Evolutionary conservation across 345 rosid species (phyloP).

Genomic region (Hibiscus syriacus): DNA sequence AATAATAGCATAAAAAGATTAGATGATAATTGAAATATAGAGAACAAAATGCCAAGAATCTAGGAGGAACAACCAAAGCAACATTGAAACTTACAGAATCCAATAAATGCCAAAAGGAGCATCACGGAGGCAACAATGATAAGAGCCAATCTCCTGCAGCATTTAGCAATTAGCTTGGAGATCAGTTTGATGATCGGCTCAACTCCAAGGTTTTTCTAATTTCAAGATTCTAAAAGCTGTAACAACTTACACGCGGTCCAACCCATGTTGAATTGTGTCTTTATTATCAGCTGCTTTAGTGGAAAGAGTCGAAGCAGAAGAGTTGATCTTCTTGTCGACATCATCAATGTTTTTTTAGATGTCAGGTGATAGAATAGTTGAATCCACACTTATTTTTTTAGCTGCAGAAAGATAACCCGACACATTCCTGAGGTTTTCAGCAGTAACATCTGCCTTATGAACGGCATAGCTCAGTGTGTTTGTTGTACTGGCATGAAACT

Average conservation of each 20-base stretch:
- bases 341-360: conserved; percentile 38
- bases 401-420: conserved; percentile 77
- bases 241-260: conserved; percentile 59
- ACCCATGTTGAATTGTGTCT: conserved; percentile 40
- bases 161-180: not conserved
- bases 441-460: conserved; percentile 53
- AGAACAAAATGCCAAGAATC: not conserved
- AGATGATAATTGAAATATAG: not conserved
- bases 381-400: conserved; percentile 39
- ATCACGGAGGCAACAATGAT: conserved; percentile 78
- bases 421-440: conserved; percentile 73
- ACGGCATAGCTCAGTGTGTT: conserved; percentile 69
- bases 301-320: conserved; percentile 56
- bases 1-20: not conserved
- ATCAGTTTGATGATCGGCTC: not conserved
- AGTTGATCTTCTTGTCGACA: conserved; percentile 55
- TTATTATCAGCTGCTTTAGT: conserved; percentile 51
- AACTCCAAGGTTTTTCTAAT: not conserved
- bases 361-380: conserved; percentile 39
- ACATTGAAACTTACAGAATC: conserved; percentile 61
- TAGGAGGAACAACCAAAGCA: not conserved
- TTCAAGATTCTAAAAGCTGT: not conserved
- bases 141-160: conserved; percentile 67
- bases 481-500: conserved; percentile 57
- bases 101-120: conserved; percentile 85